Base-by-base conservation (phyloP, 2,329 filamentous ascomycete species). In the Apiospora sp. region DNA sequence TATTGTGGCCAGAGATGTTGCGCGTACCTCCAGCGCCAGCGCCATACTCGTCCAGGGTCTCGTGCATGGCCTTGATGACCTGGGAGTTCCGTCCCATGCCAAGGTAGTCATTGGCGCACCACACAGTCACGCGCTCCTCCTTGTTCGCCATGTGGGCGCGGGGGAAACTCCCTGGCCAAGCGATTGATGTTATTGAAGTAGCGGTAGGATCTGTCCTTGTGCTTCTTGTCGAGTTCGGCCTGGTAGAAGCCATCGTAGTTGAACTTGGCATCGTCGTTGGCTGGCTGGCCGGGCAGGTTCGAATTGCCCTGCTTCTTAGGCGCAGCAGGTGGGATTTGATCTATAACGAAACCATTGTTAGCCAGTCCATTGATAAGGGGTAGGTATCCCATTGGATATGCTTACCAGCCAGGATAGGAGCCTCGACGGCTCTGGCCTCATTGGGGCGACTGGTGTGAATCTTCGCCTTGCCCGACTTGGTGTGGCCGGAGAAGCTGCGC, bases 121-220 rank as follows among this genome's bases (percentile, higher is more conserved):
- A 99, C 34, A 99, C 96, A 1, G 96, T 98, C 72, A 99, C 96
- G 71, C 91, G 91, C 76, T 98, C 94, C 73, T 96, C 92, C 80
- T 91, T 90, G 73, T 88, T 91, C 22, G 93, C 89, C 88, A 97
- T 97, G 83, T 99, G 96, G 67, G 96, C 96, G 76, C 93, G 94
- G 43, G 43, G 96, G 96, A 75, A 99, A 99, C 76, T 98, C 94
- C 85, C 96, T 94, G 76, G 96, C 96, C 74, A 99, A 89, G 48
- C 96, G 95, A 81, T 99, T 99, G 91, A 99, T 99, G 87, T 99
- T 99, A 89, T 99, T 99, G 88, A 99, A 99, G 87, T 98, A 98
- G 81, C 96, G 94, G 87, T 99, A 99, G 70, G 95, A 98, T 87
- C 98, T 98, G 89, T 99, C 96, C 88, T 97, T 95, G 89, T 98